phyloP scores from a whole-genome alignment of 2,329 filamentous ascomycete species.

The Alternaria arbusti region DNA sequence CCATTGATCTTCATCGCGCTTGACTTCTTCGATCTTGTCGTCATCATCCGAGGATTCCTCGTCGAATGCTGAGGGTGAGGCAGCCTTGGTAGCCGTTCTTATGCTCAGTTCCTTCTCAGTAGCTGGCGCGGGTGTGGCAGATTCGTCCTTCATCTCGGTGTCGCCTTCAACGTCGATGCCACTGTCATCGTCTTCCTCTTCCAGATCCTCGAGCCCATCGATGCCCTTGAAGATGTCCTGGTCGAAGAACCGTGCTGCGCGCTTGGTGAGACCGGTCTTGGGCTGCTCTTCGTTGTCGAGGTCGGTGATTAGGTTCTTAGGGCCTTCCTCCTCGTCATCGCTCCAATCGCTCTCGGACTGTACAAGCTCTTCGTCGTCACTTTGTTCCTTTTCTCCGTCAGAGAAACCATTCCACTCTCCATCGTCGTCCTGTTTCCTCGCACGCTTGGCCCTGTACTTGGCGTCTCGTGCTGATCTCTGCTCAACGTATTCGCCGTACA shows the following conservation, averaged over 20 bases:
- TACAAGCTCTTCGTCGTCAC: slow-evolving; percentile 63
- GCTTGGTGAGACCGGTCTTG: slow-evolving; percentile 73
- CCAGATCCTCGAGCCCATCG: slow-evolving; percentile 67
- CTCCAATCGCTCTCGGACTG: slow-evolving; percentile 69
- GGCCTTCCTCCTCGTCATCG: slow-evolving; percentile 62
- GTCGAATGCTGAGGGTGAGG: slow-evolving; percentile 28
- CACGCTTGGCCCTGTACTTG: slow-evolving; percentile 89
- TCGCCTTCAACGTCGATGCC: slow-evolving; percentile 50
- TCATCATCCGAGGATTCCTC: slow-evolving; percentile 47
- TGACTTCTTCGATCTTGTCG: slow-evolving; percentile 68
- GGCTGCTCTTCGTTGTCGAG: slow-evolving; percentile 62
- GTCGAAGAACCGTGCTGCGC: slow-evolving; percentile 87
- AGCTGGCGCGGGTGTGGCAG: slow-evolving; percentile 11
- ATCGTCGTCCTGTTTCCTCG: slow-evolving; percentile 76
- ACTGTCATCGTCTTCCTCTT: slow-evolving; percentile 53
- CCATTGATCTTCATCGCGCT: slow-evolving; percentile 65
- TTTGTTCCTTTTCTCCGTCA: slow-evolving; percentile 62
- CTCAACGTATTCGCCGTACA: slow-evolving; percentile 88
- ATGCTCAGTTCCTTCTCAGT: slow-evolving; percentile 20
- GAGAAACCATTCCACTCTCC: slow-evolving; percentile 90
- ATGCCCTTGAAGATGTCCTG: slow-evolving; percentile 94
- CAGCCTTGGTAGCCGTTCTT: slow-evolving; percentile 26
- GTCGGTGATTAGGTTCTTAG: slow-evolving; percentile 65
- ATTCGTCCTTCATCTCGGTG: slow-evolving; percentile 22
- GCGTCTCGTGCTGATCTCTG: slow-evolving; percentile 79